phyloP scores from a whole-genome alignment of 148 eudicot genomes.

The Amaranthus cruentus region DNA sequence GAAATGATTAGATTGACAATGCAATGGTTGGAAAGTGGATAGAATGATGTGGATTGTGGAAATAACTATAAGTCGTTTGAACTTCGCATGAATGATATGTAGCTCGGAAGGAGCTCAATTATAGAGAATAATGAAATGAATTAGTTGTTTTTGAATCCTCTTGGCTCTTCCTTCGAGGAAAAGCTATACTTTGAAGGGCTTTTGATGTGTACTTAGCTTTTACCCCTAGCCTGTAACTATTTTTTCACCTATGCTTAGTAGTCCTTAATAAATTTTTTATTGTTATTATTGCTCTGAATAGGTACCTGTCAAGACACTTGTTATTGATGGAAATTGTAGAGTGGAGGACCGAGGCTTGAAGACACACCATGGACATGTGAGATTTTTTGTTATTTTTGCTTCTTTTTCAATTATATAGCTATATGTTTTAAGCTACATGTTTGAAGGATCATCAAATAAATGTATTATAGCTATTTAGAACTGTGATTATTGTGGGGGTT shows the following conservation, averaged over 20 bases:
- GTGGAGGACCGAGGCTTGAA: constrained; percentile 99
- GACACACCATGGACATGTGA: constrained; percentile 99
- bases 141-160: no score
- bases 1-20: background rate
- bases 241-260: background rate
- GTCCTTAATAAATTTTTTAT: background rate
- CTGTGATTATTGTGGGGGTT: background rate
- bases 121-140: background rate
- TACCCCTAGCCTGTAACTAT: background rate
- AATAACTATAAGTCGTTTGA: background rate
- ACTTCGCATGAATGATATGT: background rate
- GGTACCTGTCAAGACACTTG: constrained; percentile 89
- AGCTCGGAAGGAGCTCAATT: background rate
- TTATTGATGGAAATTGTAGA: constrained; percentile 94
- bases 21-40: background rate
- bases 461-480: background rate
- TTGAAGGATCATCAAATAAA: background rate
- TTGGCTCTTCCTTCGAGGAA: no score
- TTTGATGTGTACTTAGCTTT: background rate
- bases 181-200: no score
- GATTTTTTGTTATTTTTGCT: constrained; percentile 25
- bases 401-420: background rate
- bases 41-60: background rate
- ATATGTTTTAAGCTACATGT: constrained; percentile 2
- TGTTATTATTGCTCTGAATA: constrained; percentile 9